phyloP scores from a whole-genome alignment of 129 eudicot species.

The Lactuca sativa region DNA sequence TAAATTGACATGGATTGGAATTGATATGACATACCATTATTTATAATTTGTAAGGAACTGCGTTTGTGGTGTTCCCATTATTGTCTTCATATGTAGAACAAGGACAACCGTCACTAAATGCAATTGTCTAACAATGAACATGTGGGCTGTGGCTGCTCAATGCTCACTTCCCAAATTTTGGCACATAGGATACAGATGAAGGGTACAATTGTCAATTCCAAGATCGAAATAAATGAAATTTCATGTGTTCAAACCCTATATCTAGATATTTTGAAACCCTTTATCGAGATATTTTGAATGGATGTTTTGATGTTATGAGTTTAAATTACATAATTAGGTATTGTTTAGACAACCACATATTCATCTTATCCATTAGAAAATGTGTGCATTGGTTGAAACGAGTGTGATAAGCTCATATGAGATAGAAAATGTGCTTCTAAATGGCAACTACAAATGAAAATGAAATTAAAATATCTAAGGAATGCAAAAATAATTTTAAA shows the following conservation, averaged over 20 bases:
- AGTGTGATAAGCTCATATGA: no score
- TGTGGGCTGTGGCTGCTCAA: slow-evolving; percentile 1
- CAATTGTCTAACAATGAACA: slow-evolving; percentile 23
- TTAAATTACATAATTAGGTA: neutral
- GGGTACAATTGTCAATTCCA: neutral
- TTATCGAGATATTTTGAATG: neutral
- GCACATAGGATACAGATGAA: slow-evolving; percentile 16
- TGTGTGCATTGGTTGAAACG: no score
- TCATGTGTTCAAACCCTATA: neutral
- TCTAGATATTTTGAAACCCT: slow-evolving; percentile 4
- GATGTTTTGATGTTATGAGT: neutral
- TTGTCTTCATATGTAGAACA: slow-evolving; percentile 26
- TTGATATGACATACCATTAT: slow-evolving; percentile 25
- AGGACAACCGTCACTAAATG: slow-evolving; percentile 38
- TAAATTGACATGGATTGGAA: neutral
- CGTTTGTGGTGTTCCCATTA: slow-evolving; percentile 15
- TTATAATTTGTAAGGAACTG: slow-evolving; percentile 21
- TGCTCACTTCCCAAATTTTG: slow-evolving; percentile 16
- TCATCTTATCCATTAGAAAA: no score
- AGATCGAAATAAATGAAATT: neutral
- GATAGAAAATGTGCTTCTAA: no score
- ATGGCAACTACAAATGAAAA: no score
- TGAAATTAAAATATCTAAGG: no score
- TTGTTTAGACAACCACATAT: neutral
- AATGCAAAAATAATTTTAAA: no score